A percentile compares a stretch with the other conserved stretches of the same genome.
Evolutionary conservation across 495 filamentous ascomycete species (phyloP).

Genomic region (Hypoxylon lenormandii): DNA sequence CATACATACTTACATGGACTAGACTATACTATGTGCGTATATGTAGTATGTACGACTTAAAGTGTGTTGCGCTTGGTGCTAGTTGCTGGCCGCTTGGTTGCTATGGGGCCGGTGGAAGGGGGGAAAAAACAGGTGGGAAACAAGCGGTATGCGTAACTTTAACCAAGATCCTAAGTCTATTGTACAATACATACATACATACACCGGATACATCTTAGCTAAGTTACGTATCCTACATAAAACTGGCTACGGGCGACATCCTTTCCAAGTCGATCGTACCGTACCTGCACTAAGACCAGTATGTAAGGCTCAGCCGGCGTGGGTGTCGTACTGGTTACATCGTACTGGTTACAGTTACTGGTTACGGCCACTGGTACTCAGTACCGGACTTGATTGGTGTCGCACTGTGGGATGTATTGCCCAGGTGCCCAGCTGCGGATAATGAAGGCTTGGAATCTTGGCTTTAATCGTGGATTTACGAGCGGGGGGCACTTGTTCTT

Average conservation of each 20-base stretch:
- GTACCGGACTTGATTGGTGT: conserved; percentile 14
- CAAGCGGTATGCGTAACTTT: conserved; percentile 44
- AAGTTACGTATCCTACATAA: too few species aligned
- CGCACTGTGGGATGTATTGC: conserved; percentile 38
- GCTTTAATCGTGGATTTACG: conserved; percentile 31
- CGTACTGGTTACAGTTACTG: neutral
- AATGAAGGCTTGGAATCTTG: conserved; percentile 52
- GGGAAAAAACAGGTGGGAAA: conserved; percentile 20
- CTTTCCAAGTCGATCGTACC: conserved; percentile 2
- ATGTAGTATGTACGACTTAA: too few species aligned
- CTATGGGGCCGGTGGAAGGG: conserved; percentile 43
- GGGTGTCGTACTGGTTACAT: conserved; percentile 12
- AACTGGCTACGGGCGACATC: conserved; percentile 24
- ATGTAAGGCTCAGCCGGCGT: conserved; percentile 17
- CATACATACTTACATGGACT: too few species aligned
- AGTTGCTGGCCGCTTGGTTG: conserved; percentile 4
- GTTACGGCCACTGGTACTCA: too few species aligned
- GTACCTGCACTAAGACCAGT: conserved; percentile 7
- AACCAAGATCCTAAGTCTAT: conserved; percentile 14
- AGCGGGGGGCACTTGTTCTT: conserved; percentile 29
- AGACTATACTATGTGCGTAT: too few species aligned
- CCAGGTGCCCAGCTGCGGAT: conserved; percentile 33
- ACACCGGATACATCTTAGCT: conserved; percentile 28
- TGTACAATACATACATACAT: neutral
- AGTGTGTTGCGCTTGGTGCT: too few species aligned